phyloP scores from a whole-genome alignment of 192 early-diverging fungal species.

The Linderina pennispora region DNA sequence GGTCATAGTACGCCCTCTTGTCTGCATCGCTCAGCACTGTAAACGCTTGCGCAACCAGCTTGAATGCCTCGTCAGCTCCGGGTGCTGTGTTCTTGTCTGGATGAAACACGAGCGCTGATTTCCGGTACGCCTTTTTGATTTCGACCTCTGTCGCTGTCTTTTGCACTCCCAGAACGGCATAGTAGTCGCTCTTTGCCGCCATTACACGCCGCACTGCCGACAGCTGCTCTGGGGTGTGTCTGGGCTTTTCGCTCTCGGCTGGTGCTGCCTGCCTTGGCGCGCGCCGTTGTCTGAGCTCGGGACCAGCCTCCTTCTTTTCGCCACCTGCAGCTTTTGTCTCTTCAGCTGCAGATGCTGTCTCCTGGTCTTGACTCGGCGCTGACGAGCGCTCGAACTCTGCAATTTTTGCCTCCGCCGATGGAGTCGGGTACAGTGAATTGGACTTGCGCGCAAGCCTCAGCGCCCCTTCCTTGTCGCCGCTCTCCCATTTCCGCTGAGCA shows the following conservation, averaged over 20 bases:
- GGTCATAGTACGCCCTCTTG: slow-evolving; percentile 82
- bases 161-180: slow-evolving; percentile 70
- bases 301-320: not conserved
- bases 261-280: not conserved
- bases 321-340: too few relatives aligned
- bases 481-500: slow-evolving; percentile 62
- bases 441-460: slow-evolving; percentile 83
- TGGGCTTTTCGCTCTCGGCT: slow-evolving; percentile 35
- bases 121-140: slow-evolving; percentile 92
- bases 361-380: too few relatives aligned
- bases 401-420: slow-evolving; percentile 56
- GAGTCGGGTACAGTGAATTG: slow-evolving; percentile 68
- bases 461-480: slow-evolving; percentile 62
- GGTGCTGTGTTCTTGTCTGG: slow-evolving; percentile 95
- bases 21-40: slow-evolving; percentile 80
- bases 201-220: slow-evolving; percentile 74
- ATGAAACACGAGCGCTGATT: slow-evolving; percentile 89
- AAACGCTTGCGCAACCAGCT: slow-evolving; percentile 90
- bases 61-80: slow-evolving; percentile 95
- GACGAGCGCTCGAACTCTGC: slow-evolving; percentile 7
- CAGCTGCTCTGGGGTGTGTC: slow-evolving; percentile 73
- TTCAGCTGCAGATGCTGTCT: too few relatives aligned
- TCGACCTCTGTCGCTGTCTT: slow-evolving; percentile 73
- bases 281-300: too few relatives aligned
- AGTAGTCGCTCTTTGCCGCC: slow-evolving; percentile 71